These are phyloP conservation scores for Dimargaris xerosporica DNA, from an alignment of 192 early-diverging fungal genomes.

Conservation along the genomic window DNA sequence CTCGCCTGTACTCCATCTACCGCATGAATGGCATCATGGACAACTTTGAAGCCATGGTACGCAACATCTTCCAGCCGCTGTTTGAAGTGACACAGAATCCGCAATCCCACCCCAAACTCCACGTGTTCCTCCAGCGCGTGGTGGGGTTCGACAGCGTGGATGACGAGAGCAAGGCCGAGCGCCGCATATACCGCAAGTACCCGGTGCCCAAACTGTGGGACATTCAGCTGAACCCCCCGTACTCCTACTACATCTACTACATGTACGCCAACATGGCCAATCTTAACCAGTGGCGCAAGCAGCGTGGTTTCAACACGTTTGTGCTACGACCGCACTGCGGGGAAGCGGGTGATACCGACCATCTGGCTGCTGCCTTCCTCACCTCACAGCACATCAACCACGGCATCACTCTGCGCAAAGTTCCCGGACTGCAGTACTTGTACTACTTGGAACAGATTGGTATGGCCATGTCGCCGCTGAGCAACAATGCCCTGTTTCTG, in stretches of 20 bases:
- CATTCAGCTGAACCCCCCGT: conserved; percentile 62
- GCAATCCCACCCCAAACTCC: conserved; percentile 69
- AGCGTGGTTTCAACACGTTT: conserved; percentile 78
- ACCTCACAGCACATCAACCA: conserved; percentile 78
- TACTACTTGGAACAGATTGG: conserved; percentile 92
- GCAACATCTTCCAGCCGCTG: conserved; percentile 74
- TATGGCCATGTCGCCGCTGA: conserved; percentile 91
- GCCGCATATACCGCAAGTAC: conserved; percentile 68
- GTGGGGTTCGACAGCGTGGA: conserved; percentile 90
- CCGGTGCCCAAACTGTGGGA: conserved; percentile 47
- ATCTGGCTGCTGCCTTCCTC: conserved; percentile 77
- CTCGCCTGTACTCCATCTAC: conserved; percentile 83
- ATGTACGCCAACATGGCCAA: conserved; percentile 74
- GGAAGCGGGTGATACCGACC: conserved; percentile 91
- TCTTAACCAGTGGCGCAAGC: conserved; percentile 62
- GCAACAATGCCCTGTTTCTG: conserved; percentile 91
- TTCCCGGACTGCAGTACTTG: conserved; percentile 87
- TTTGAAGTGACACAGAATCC: conserved; percentile 87
- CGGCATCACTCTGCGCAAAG: conserved; percentile 85
- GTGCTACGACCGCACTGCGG: conserved; percentile 86
- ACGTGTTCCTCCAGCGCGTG: conserved; percentile 86
- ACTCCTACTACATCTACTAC: conserved; percentile 87
- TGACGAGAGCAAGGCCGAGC: conserved; percentile 83
- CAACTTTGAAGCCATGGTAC: conserved; percentile 62
- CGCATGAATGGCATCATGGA: conserved; percentile 40